A percentile compares a stretch with the other conserved stretches of the same genome.
Evolutionary conservation across 2,329 filamentous ascomycete species (phyloP).

Genomic region (Neofusicoccum sp.): DNA sequence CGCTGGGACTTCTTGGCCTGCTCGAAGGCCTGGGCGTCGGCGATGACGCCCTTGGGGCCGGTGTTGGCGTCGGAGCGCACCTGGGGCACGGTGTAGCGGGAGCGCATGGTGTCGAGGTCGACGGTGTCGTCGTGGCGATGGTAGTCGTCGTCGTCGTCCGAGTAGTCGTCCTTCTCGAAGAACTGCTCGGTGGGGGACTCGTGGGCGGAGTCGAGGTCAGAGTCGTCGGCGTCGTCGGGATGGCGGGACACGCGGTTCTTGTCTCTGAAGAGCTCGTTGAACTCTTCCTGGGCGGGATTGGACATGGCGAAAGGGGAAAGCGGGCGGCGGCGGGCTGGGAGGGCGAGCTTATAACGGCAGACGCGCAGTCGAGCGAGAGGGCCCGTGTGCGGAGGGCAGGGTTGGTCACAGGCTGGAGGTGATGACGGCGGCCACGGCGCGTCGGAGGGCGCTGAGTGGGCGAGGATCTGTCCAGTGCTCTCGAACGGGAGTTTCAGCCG

Average conservation of each 20-base stretch:
- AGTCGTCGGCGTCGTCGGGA: constrained; percentile 47
- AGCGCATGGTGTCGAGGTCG: constrained; percentile 50
- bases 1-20: constrained; percentile 49
- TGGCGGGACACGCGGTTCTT: constrained; percentile 44
- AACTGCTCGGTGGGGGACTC: constrained; percentile 39
- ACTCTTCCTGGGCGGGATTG: constrained; percentile 50
- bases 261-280: constrained; percentile 50
- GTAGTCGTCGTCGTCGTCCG: constrained; percentile 47
- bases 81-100: constrained; percentile 56
- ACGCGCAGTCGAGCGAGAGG: constrained; percentile 5
- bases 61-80: constrained; percentile 69
- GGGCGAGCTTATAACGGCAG: constrained; percentile 17
- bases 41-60: constrained; percentile 83
- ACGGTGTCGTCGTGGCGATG: constrained; percentile 35
- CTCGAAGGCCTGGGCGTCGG: constrained; percentile 76
- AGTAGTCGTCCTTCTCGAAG: constrained; percentile 60
- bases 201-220: constrained; percentile 59
- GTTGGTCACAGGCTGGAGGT: constrained; percentile 2
- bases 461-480: constrained; percentile 18
- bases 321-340: constrained; percentile 7
- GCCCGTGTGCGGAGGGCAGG: constrained; percentile 10
- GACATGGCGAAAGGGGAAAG: constrained; percentile 25
- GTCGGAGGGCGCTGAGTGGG: constrained; percentile 14
- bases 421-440: constrained; percentile 10
- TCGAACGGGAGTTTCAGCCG: constrained; percentile 12